Evolutionary conservation across 2,329 filamentous ascomycete genomes (phyloP).

Genomic region (Lasiodiplodia gonubiensis): DNA sequence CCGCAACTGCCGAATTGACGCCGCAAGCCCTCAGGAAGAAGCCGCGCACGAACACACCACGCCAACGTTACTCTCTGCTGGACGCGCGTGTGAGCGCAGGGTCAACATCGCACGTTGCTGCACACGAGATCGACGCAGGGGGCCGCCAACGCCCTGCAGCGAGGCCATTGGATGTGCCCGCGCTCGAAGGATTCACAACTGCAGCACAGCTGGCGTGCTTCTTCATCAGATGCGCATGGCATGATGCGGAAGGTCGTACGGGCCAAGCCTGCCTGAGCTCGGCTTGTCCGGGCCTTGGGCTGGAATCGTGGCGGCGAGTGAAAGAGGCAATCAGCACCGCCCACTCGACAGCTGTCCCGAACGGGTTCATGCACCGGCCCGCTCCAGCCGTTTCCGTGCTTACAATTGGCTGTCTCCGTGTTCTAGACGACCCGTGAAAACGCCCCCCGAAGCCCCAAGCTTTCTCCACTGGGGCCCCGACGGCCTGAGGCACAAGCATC

Average conservation of each 20-base stretch:
- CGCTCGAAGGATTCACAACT: not conserved
- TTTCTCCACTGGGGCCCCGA: slow-evolving; percentile 19
- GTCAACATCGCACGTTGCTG: not conserved
- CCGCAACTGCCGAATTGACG: not conserved
- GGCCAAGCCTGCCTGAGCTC: not conserved
- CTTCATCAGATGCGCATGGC: slow-evolving; percentile 13
- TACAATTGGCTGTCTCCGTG: slow-evolving; percentile 2
- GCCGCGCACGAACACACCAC: not conserved
- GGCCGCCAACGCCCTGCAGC: not conserved
- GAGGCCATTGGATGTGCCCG: not conserved
- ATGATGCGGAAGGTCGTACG: slow-evolving; percentile 27
- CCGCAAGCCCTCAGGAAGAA: slow-evolving; percentile 7
- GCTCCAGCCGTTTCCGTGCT: not conserved
- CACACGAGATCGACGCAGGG: slow-evolving; percentile 1
- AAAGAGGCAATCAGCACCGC: slow-evolving; percentile 19
- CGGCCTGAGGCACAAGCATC: not conserved
- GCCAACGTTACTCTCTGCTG: not conserved
- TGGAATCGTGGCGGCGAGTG: slow-evolving; percentile 14
- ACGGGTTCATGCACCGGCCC: not conserved
- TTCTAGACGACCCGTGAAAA: slow-evolving; percentile 4
- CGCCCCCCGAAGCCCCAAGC: not conserved
- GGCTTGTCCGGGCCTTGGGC: slow-evolving; percentile 14
- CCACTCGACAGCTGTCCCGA: not conserved
- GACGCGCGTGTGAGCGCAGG: not conserved
- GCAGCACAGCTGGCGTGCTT: slow-evolving; percentile 6